A percentile compares a stretch with the other conserved stretches of the same genome.
Evolutionary conservation across 441 rosid species (phyloP).

Genomic region (Adansonia rubrostipa): DNA sequence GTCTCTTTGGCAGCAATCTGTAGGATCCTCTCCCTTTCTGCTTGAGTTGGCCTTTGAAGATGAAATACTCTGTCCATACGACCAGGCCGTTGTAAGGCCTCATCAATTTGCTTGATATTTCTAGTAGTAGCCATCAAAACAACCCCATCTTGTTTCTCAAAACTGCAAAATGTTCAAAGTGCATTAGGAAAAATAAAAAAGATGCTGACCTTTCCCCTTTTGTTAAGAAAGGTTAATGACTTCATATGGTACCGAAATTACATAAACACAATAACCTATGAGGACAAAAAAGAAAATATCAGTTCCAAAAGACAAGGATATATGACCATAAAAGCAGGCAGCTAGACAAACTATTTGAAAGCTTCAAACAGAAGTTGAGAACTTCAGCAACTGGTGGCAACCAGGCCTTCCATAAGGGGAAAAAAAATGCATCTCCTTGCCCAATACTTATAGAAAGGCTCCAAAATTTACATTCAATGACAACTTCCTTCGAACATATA

Average conservation of each 20-base stretch:
- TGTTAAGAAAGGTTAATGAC: slow-evolving; percentile 11
- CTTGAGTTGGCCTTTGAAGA: slow-evolving; percentile 90
- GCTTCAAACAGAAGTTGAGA: not conserved
- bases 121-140: slow-evolving; percentile 96
- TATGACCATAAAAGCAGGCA: not conserved
- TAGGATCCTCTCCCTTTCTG: slow-evolving; percentile 91
- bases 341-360: not conserved
- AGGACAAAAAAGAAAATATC: not conserved
- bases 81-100: slow-evolving; percentile 94
- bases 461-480: slow-evolving; percentile 12
- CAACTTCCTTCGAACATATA: not conserved
- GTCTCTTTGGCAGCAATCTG: slow-evolving; percentile 79
- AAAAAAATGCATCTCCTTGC: not conserved
- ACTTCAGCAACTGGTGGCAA: not conserved
- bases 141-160: slow-evolving; percentile 98
- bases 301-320: not conserved
- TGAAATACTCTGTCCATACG: slow-evolving; percentile 95
- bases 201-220: slow-evolving; percentile 14
- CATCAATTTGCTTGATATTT: slow-evolving; percentile 91
- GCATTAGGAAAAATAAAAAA: slow-evolving; percentile 23
- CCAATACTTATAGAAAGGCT: not conserved
- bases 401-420: not conserved
- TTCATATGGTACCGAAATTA: not conserved
- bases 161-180: slow-evolving; percentile 48
- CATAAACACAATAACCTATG: not conserved